Base-by-base conservation (phyloP, 768 basidiomycete genomes). In the Hypsizygus marmoreus region DNA sequence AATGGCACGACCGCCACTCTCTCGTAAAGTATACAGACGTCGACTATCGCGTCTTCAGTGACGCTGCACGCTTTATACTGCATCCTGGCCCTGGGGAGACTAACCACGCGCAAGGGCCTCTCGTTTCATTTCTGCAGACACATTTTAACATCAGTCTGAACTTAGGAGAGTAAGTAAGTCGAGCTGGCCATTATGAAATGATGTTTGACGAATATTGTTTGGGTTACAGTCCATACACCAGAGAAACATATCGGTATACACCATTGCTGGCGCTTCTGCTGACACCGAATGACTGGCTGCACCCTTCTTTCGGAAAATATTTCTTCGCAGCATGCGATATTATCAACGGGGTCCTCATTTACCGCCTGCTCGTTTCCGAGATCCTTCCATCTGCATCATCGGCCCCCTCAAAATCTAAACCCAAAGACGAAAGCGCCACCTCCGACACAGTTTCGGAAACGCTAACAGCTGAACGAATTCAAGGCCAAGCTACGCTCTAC, bases 1-100 rank as follows among this genome's bases (percentile, higher is more conserved):
- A 90, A 69, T 92, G 89, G 82, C 92, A 94, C 48, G 93, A 97
- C 57, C 79, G 80, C 12, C 82, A 71, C 55, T 90, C 88, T 1
- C 64, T 81, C 23, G 84, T 97, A 17, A 95, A 95, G 66, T 99
- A 98, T 62, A 98, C 97, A n/a, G 97, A 99, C 66, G 77, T 98
- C 54, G 97, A 99, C 68, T 98, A 97, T 66, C 79, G 83, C 28
- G 95, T 99, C 56, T 97, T 97, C 72, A 88, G 81, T 35, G 95
- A 98, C 64, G 97, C 97, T 4, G 84, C 93, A 1, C 71, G 68
- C 31, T 91, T 90, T 60, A 59, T 91, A 24, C 62, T 81, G 20
- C 58, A 73, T 35, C 78, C 84, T 28, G 56, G 67, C n/a, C 61
- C 72, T 30, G 63, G 50, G 8, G 50, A 61, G 23, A 64, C 52